These are phyloP conservation scores for Castanea mollissima DNA, from an alignment of 306 rosid species.

Conservation along the genomic window DNA sequence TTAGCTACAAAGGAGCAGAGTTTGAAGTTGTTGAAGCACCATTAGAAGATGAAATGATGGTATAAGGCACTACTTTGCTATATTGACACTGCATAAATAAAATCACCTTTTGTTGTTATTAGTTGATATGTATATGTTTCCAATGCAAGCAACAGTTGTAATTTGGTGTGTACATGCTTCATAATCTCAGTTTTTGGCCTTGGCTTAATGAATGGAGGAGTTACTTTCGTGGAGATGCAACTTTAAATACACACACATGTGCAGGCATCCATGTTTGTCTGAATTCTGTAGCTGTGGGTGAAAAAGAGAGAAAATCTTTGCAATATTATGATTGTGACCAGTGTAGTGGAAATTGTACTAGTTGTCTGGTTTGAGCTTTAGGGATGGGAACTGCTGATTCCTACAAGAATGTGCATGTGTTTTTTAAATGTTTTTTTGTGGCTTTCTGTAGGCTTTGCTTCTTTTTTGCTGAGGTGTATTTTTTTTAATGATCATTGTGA, in stretches of 20 bases:
- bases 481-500: background rate
- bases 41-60: conserved; percentile 93
- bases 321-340: background rate
- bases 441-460: background rate
- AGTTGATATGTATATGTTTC: background rate
- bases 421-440: background rate
- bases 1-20: conserved; percentile 87
- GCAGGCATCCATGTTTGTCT: no score
- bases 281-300: no score
- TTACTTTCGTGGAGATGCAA: background rate
- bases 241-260: background rate
- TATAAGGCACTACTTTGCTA: conserved; percentile 35
- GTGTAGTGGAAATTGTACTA: background rate
- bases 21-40: conserved; percentile 92
- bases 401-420: background rate
- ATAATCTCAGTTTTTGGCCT: background rate
- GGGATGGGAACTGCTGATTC: background rate
- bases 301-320: background rate
- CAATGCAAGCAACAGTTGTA: background rate
- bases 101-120: background rate
- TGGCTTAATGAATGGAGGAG: background rate
- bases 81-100: background rate
- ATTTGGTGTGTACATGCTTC: background rate
- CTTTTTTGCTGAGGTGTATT: background rate
- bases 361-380: background rate